Evolutionary conservation across 441 rosid genomes (phyloP).

Genomic region (Rhodomyrtus psidioides): DNA sequence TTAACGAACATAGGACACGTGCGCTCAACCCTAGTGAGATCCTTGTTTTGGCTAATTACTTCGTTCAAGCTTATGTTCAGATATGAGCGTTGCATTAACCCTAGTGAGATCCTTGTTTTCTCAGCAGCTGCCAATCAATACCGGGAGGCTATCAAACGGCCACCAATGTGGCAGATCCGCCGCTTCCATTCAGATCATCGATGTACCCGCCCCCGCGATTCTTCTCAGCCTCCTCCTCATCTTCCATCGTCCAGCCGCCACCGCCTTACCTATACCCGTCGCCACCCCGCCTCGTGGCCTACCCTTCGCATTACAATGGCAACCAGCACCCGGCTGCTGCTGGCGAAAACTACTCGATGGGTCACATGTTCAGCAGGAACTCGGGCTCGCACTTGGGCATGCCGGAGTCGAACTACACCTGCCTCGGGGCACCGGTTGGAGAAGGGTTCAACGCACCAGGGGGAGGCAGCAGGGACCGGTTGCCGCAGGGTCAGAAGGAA

Average conservation of each 20-base stretch:
- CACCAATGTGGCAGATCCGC: slow-evolving; percentile 37
- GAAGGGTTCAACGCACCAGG: slow-evolving; percentile 20
- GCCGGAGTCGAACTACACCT: slow-evolving; percentile 46
- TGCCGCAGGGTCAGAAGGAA: slow-evolving; percentile 11
- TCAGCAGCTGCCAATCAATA: slow-evolving; percentile 35
- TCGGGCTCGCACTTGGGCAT: slow-evolving; percentile 24
- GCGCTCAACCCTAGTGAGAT: not conserved
- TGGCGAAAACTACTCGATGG: slow-evolving; percentile 44
- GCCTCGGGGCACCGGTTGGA: slow-evolving; percentile 75
- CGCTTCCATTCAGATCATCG: slow-evolving; percentile 36
- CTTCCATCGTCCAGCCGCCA: not conserved
- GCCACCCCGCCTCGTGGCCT: slow-evolving; percentile 30
- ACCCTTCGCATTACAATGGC: slow-evolving; percentile 26
- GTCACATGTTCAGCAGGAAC: slow-evolving; percentile 36
- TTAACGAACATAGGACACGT: not conserved
- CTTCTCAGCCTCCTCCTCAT: slow-evolving; percentile 38
- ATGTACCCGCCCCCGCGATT: slow-evolving; percentile 30
- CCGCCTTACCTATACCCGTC: slow-evolving; percentile 45
- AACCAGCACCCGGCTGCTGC: slow-evolving; percentile 9
- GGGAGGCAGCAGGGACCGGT: slow-evolving; percentile 12
- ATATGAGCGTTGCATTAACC: too few species aligned
- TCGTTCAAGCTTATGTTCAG: too few species aligned
- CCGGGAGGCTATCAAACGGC: slow-evolving; percentile 40
- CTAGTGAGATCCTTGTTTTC: not conserved
- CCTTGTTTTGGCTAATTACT: too few species aligned